These are phyloP conservation scores for Candida suzukii DNA, from an alignment of 805 yeast genomes.

Conservation along the genomic window DNA sequence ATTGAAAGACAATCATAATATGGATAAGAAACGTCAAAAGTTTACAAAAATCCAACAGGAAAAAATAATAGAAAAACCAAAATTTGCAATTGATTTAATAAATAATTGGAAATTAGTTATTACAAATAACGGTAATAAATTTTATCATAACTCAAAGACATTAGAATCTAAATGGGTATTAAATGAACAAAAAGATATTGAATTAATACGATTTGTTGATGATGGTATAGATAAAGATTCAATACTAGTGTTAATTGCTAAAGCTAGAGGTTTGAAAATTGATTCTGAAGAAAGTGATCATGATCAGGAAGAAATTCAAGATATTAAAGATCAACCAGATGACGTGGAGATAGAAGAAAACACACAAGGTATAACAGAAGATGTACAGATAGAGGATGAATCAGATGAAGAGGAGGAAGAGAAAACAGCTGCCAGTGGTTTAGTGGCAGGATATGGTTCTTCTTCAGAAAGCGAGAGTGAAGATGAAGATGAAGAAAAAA, in stretches of 20 bases:
- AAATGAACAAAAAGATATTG: background rate
- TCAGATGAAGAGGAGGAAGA: background rate
- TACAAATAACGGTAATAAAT: slow-evolving; percentile 16
- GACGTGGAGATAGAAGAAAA: background rate
- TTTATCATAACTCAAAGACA: slow-evolving; percentile 10
- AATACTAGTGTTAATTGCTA: slow-evolving; percentile 3
- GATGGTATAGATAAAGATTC: slow-evolving; percentile 1
- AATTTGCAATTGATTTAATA: slow-evolving; percentile 1
- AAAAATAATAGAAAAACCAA: background rate
- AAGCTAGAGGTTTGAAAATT: slow-evolving; percentile 5
- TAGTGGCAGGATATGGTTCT: slow-evolving; percentile 10
- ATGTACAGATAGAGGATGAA: background rate
- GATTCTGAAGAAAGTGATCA: background rate
- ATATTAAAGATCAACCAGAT: too few relatives aligned
- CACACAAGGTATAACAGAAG: background rate
- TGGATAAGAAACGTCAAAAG: background rate
- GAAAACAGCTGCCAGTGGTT: slow-evolving; percentile 3
- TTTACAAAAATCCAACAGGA: background rate
- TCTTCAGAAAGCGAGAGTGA: background rate
- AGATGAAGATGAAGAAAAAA: background rate
- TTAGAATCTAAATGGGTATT: slow-evolving; percentile 18
- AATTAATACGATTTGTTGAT: background rate
- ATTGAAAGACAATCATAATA: too few relatives aligned
- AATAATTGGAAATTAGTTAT: slow-evolving; percentile 15
- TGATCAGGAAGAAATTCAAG: background rate